Evolutionary conservation across 768 basidiomycete genomes (phyloP).

Genomic region (Lactarius pseudohatsudake): DNA sequence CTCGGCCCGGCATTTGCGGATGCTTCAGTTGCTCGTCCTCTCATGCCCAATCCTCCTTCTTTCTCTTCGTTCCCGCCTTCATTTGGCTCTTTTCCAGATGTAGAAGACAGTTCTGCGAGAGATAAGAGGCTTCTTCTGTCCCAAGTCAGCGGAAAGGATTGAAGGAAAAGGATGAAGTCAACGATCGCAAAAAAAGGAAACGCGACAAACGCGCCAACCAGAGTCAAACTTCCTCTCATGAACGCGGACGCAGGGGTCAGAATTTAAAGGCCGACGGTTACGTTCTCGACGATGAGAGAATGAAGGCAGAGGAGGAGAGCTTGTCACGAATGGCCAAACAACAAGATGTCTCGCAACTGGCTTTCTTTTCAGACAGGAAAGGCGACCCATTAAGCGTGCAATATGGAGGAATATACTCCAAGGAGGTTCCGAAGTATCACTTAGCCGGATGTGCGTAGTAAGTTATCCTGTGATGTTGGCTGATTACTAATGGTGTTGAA

Average conservation of each 20-base stretch:
- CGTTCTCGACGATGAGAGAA: slow-evolving; percentile 35
- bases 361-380: slow-evolving; percentile 57
- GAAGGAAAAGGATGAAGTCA: slow-evolving; percentile 32
- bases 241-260: slow-evolving; percentile 30
- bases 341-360: slow-evolving; percentile 34
- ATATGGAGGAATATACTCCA: slow-evolving; percentile 25
- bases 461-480: neutral
- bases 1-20: slow-evolving; percentile 3
- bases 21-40: slow-evolving; percentile 8
- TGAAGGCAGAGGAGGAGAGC: slow-evolving; percentile 42
- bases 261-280: slow-evolving; percentile 15
- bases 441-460: slow-evolving; percentile 24
- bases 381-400: slow-evolving; percentile 28
- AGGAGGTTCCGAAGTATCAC: slow-evolving; percentile 28
- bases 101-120: slow-evolving; percentile 46
- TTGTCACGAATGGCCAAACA: slow-evolving; percentile 32
- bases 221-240: slow-evolving; percentile 28
- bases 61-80: slow-evolving; percentile 64
- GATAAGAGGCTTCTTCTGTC: slow-evolving; percentile 28
- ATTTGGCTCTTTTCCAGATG: slow-evolving; percentile 68
- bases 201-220: slow-evolving; percentile 20
- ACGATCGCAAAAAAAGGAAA: slow-evolving; percentile 35
- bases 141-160: slow-evolving; percentile 25
- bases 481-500: slow-evolving; percentile 25
- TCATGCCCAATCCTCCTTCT: slow-evolving; percentile 52